Evolutionary conservation across 2,329 filamentous ascomycete genomes (phyloP).

Genomic region (Blastomyces parvus): DNA sequence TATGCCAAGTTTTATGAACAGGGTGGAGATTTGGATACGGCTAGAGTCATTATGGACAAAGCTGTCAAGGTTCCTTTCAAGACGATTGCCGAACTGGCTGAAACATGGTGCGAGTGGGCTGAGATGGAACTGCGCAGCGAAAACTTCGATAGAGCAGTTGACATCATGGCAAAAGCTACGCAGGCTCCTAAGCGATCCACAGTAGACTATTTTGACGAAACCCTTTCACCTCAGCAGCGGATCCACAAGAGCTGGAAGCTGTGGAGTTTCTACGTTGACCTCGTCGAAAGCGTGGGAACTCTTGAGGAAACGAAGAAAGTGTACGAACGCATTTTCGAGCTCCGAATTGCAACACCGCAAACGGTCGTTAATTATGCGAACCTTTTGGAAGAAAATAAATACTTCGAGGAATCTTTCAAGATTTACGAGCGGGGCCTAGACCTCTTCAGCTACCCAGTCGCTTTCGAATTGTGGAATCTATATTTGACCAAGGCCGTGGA

Average conservation of each 20-base stretch:
- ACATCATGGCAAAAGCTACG: conserved; percentile 94
- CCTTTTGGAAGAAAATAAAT: conserved; percentile 83
- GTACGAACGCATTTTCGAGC: conserved; percentile 95
- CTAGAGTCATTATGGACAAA: conserved; percentile 92
- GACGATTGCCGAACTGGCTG: conserved; percentile 88
- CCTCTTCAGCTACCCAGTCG: conserved; percentile 96
- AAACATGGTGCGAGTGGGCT: conserved; percentile 99
- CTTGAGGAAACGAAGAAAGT: conserved; percentile 87
- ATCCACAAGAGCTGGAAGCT: conserved; percentile 99
- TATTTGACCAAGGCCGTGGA: conserved; percentile 97
- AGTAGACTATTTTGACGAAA: conserved; percentile 98
- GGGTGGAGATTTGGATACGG: conserved; percentile 72
- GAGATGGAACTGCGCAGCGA: conserved; percentile 95
- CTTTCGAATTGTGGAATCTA: conserved; percentile 96
- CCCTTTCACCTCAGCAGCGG: conserved; percentile 82
- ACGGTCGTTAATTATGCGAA: conserved; percentile 99
- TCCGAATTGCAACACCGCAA: conserved; percentile 94
- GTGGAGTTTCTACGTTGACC: conserved; percentile 98
- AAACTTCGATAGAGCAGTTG: conserved; percentile 88
- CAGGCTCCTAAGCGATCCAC: conserved; percentile 95
- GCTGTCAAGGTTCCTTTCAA: conserved; percentile 97
- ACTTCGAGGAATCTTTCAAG: conserved; percentile 97
- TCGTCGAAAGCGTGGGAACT: conserved; percentile 87
- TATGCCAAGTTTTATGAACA: conserved; percentile 96
- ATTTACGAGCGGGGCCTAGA: conserved; percentile 92